Base-by-base conservation (phyloP, 108 stramenopile species). In the Nitzschia sp. region DNA sequence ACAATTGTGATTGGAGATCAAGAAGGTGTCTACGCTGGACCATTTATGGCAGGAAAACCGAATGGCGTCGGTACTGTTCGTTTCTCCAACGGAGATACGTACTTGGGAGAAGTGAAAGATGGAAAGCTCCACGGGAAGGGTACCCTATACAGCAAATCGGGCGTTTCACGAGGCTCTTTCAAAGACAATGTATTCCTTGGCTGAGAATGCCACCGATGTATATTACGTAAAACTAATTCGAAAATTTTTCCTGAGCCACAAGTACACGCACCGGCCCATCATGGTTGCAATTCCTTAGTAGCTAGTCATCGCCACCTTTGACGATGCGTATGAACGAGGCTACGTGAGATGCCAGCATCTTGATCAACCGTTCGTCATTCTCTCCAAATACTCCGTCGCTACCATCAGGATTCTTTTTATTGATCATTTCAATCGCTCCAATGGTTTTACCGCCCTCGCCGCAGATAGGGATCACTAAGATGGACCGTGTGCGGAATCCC, bases 361-460 rank as follows among this genome's bases (percentile, higher is more conserved):
- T 62, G 21, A 80, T 56, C 28, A 85, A 55, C 63, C 79, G 73
- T 58, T 80, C 84, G 46, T 88, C 87, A 59, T 58, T 55, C n/a
- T 63, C 57, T 45, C 66, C 63, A 63, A 88, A 88, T 9, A 28
- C 9, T 19, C 41, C 68, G 57, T 65, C 46, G 13, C 52, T 45
- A 21, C 60, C 70, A 58, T 80, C 76, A 41, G 68, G 64, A 22
- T 71, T 55, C 52, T 75, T 83, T 55, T 88, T 85, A 53, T 88
- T 88, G 25, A 82, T 54, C 66, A 85, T 71, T 68, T 88, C 79
- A 35, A 85, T 71, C 21, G 68, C 81, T 28, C 84, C 84, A 28
- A 85, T 66, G 0, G 73, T 59, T 32, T 83, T 64, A 15, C 83
- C 81, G 13, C 68, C 69, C 28, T 74, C 61, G 26, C 54, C 62